A percentile compares a stretch with the other conserved stretches of the same genome.
These are phyloP conservation scores for Yarrowia sp. DNA, from an alignment of 805 yeast species.

Conservation along the genomic window DNA sequence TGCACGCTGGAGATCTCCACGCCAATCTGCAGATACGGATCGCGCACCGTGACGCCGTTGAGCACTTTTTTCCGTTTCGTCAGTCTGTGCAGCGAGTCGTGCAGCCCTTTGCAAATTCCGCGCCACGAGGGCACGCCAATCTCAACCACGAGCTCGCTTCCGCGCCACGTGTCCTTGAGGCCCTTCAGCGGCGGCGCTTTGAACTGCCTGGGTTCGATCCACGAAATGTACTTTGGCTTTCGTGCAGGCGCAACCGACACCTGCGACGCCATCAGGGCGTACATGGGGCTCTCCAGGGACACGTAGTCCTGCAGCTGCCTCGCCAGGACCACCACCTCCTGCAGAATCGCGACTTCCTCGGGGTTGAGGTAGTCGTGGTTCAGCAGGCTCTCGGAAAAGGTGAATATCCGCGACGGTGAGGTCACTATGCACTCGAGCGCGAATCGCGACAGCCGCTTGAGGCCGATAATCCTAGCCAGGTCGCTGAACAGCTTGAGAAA, in stretches of 20 bases:
- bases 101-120: slow-evolving; percentile 6
- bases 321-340: not conserved
- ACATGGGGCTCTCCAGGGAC: not conserved
- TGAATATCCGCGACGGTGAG: slow-evolving; percentile 28
- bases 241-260: not conserved
- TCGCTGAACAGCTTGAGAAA: slow-evolving; percentile 31
- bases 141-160: slow-evolving; percentile 14
- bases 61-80: slow-evolving; percentile 5
- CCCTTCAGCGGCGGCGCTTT: not conserved
- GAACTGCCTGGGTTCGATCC: slow-evolving; percentile 2
- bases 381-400: slow-evolving; percentile 28
- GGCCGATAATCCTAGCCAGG: slow-evolving; percentile 30
- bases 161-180: slow-evolving; percentile 2
- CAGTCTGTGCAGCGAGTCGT: slow-evolving; percentile 1
- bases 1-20: slow-evolving; percentile 18
- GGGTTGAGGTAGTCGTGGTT: slow-evolving; percentile 29
- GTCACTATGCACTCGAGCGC: slow-evolving; percentile 32
- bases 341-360: slow-evolving; percentile 25
- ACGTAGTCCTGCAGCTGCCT: slow-evolving; percentile 12
- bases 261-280: not conserved
- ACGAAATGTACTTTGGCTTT: slow-evolving; percentile 5
- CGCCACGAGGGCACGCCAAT: slow-evolving; percentile 21
- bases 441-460: slow-evolving; percentile 32
- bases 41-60: slow-evolving; percentile 4
- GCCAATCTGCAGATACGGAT: slow-evolving; percentile 15